These are phyloP conservation scores for Aspergillus tubingensis DNA, from an alignment of 2,329 filamentous ascomycete species.

Conservation along the genomic window DNA sequence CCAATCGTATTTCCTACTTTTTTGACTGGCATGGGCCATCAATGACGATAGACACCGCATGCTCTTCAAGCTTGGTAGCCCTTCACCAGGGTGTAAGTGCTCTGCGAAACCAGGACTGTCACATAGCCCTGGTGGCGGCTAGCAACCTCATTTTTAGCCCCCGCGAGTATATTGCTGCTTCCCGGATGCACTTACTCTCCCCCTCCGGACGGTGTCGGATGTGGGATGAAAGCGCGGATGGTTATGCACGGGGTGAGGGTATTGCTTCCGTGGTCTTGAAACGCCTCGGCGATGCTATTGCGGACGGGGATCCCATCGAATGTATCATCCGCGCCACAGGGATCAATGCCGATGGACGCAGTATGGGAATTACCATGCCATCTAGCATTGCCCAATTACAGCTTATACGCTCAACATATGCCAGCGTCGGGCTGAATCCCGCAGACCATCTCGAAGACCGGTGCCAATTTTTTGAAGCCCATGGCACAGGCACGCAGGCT, in stretches of 20 bases:
- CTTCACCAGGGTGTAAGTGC: constrained; percentile 37
- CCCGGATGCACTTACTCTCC: constrained; percentile 49
- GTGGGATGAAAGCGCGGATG: constrained; percentile 51
- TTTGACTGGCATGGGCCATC: constrained; percentile 41
- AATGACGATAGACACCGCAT: constrained; percentile 51
- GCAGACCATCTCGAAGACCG: constrained; percentile 25
- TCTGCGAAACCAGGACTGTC: constrained; percentile 32
- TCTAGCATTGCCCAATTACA: constrained; percentile 39
- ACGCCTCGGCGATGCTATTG: constrained; percentile 50
- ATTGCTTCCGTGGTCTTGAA: constrained; percentile 56
- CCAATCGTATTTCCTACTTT: constrained; percentile 45
- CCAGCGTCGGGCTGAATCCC: constrained; percentile 40
- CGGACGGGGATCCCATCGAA: constrained; percentile 49
- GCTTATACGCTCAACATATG: constrained; percentile 45
- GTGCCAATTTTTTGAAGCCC: constrained; percentile 49
- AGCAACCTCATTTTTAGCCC: constrained; percentile 33
- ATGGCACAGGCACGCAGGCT: constrained; percentile 46
- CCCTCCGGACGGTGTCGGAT: constrained; percentile 55
- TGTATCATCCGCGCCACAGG: constrained; percentile 39
- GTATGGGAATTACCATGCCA: constrained; percentile 40
- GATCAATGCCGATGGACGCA: constrained; percentile 41
- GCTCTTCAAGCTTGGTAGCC: constrained; percentile 45
- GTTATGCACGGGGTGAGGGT: constrained; percentile 57
- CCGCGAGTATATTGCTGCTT: constrained; percentile 34
- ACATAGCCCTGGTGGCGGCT: constrained; percentile 27